Base-by-base conservation (phyloP, 2,329 filamentous ascomycete species). In the Fusarium sp. region DNA sequence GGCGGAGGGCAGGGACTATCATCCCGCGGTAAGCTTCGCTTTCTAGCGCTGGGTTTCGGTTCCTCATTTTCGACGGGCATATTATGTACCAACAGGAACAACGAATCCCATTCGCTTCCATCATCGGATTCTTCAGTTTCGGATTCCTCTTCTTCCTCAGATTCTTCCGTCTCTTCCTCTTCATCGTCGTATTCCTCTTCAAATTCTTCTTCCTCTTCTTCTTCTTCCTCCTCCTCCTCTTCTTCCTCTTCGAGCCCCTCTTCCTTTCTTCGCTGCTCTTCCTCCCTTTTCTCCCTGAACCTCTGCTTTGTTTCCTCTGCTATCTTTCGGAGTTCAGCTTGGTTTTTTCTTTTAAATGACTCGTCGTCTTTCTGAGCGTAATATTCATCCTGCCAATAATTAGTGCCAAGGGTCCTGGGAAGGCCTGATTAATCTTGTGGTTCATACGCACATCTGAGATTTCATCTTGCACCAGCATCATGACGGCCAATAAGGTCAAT, bases 371-470 rank as follows among this genome's bases (percentile, higher is more conserved):
- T 53, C 5, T 59, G 59, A 18, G 65, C 62, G 24, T 70, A 59
- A 53, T 70, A 72, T 38, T 72, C 71, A 32, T 72, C 69, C 72
- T 75, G 56, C 7, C 10, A 49, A 43, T 18, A 30, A 46, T 73
- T 50, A 73, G 68, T 25, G 12, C 25, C n/a, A 38, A 38, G 47
- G 29, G 34, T 27, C 24, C n/a, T 44, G 10, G 10, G 10, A 22
- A n/a, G 34, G n/a, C 25, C 30, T 20, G 40, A 27, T n/a, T 20
- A 27, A 24, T 34, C 44, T 24, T 2, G 22, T 38, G 29, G 44
- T 49, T 46, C 68, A 38, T 73, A 74, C 71, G 25, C 68, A 38
- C 65, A 11, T 66, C 46, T 27, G 62, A 60, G 16, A 66, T 38
- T 14, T 71, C 47, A 8, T 60, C 29, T 15, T 60, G 38, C 16